Base-by-base conservation (phyloP, 2,329 filamentous ascomycete species). In the Trichoderma atrobrunneum region DNA sequence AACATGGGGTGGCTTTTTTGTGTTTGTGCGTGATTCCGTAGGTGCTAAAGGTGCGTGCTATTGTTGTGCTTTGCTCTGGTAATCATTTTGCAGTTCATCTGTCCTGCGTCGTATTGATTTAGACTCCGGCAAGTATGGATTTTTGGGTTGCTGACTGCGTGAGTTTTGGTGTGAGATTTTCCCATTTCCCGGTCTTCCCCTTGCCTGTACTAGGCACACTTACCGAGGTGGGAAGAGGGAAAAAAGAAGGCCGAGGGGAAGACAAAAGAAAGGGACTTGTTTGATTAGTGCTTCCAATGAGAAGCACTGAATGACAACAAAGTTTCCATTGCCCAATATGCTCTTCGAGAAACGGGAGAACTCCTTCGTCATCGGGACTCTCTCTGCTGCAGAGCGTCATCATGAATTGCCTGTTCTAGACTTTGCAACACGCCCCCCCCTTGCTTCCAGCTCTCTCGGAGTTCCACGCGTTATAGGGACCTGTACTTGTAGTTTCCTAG, bases 401-500 rank as follows among this genome's bases (percentile, higher is more conserved):
- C 57, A 18, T 34, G 57, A 60, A 60, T 59, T 57, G 8, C 32
- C 48, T 32, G 48, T 26, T 56, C 48, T 26, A 43, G 34, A 63
- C 21, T 63, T 63, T 36, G 34, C 32, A 63, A 36, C 64, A 36
- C 64, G 28, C 64, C 64, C 51, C 51, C 48, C 62, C 63, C 63
- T 24, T 30, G 21, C 24, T 21, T 68, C 34, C 43, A 54, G 62
- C 62, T 64, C 54, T 64, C 54, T 26, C 24, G 24, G 54, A 16
- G 14, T 57, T 26, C 62, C 43, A 43, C 26, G 62, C 62, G 62
- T 48, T 54, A 34, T 54, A 63, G 30, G 30, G 21, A 14, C 48
- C 48, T 54, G 48, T 64, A 51, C 30, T 54, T 59, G 24, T 30
- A 59, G 65, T 68, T 68, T 68, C 65, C 54, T 59, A 59, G 65